Conservation (phyloP, 805 yeast genomes). For the Saccharomycopsis capsularis region DNA sequence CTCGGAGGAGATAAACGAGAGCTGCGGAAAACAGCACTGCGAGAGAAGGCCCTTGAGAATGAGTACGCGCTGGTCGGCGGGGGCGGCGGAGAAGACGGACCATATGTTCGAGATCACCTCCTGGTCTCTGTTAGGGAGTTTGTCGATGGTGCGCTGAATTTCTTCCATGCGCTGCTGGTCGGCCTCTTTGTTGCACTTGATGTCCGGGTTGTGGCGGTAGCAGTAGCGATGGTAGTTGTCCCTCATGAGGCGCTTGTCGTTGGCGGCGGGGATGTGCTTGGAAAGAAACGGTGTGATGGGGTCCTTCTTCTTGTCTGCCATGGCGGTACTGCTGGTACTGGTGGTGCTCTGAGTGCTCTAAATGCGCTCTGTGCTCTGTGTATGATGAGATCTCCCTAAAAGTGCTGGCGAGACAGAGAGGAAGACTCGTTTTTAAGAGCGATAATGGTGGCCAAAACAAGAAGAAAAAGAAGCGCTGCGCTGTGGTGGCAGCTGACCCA, state of each 20-base stretch:
- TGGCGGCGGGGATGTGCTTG: constrained; percentile 27
- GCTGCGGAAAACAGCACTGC: constrained; percentile 93
- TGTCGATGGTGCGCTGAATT: constrained; percentile 51
- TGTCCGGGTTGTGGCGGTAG: constrained; percentile 89
- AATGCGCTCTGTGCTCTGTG: no score
- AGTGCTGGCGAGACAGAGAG: no score
- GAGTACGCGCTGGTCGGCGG: constrained; percentile 58
- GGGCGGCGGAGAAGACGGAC: constrained; percentile 75
- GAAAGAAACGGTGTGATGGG: constrained; percentile 28
- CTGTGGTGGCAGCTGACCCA: no score
- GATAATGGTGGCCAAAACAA: no score
- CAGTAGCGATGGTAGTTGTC: constrained; percentile 67
- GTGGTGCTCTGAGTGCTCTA: no score
- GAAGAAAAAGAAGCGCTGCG: no score
- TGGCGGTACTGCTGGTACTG: no score
- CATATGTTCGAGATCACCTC: constrained; percentile 76
- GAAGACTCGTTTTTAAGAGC: no score
- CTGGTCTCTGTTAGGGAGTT: constrained; percentile 62
- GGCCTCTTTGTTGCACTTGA: constrained; percentile 61
- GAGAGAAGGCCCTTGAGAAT: constrained; percentile 77
- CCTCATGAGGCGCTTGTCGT: constrained; percentile 30
- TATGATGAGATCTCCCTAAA: no score
- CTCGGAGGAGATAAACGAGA: constrained; percentile 78
- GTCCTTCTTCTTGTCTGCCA: constrained; percentile 1
- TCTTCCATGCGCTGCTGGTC: constrained; percentile 59